A percentile compares a stretch with the other conserved stretches of the same genome.
Evolutionary conservation across 192 early-diverging fungal species (phyloP).

Genomic region (Thoreauomyces humboldtii): DNA sequence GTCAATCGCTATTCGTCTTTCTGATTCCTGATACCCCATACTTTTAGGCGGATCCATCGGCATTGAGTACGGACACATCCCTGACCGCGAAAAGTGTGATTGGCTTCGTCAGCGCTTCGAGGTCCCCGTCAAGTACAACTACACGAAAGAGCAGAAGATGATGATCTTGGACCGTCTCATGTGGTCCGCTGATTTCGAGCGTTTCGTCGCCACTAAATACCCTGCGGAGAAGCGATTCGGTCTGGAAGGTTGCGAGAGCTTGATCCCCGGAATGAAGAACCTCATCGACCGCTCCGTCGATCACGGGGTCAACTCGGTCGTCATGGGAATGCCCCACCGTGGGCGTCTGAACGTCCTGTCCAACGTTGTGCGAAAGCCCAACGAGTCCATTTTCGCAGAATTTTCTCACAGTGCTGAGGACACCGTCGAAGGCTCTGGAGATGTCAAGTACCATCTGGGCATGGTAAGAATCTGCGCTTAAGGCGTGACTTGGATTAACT

Average conservation of each 20-base stretch:
- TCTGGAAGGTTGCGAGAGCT: conserved; percentile 93
- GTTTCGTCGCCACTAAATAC: conserved; percentile 94
- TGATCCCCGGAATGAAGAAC: conserved; percentile 98
- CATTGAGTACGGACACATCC: conserved; percentile 98
- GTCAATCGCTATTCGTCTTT: too few relatives aligned
- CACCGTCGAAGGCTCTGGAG: conserved; percentile 92
- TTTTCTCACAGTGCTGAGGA: conserved; percentile 86
- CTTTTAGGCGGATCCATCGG: conserved; percentile 85
- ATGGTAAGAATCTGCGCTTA: conserved; percentile 31
- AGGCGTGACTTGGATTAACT: background rate
- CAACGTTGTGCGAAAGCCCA: conserved; percentile 98
- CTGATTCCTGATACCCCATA: too few relatives aligned
- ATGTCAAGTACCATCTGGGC: conserved; percentile 64
- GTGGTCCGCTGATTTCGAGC: conserved; percentile 96
- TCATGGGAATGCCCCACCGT: conserved; percentile 99
- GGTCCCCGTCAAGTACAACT: conserved; percentile 84
- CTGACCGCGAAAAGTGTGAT: conserved; percentile 92
- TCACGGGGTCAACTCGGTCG: conserved; percentile 89
- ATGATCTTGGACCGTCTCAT: conserved; percentile 94
- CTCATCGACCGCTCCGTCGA: conserved; percentile 96
- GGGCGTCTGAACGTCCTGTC: conserved; percentile 97
- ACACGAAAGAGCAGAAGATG: conserved; percentile 84
- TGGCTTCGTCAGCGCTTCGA: conserved; percentile 94
- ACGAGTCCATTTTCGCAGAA: conserved; percentile 98
- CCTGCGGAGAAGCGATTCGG: conserved; percentile 97